Conservation (phyloP, 2,329 filamentous ascomycete species). For the Rhinocladiella similis region DNA sequence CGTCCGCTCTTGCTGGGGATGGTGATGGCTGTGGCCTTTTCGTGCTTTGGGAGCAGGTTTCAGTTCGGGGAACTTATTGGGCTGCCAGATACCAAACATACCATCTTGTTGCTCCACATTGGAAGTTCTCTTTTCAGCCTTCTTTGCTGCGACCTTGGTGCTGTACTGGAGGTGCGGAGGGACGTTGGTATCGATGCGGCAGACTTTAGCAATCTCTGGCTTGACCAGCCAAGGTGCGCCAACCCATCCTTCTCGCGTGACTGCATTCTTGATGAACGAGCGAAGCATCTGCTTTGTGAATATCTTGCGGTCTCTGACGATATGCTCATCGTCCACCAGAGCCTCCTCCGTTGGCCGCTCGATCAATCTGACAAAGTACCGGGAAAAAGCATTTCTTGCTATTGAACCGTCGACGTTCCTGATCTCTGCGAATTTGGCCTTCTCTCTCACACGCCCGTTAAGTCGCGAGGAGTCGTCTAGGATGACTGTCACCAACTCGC, state of each 20-base stretch:
- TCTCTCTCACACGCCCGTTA: slow-evolving; percentile 78
- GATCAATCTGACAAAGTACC: slow-evolving; percentile 77
- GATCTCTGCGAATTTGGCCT: slow-evolving; percentile 69
- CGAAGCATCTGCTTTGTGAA: slow-evolving; percentile 94
- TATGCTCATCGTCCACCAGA: slow-evolving; percentile 76
- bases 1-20: slow-evolving; percentile 13
- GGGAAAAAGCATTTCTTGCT: slow-evolving; percentile 66
- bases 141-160: slow-evolving; percentile 74
- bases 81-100: slow-evolving; percentile 52
- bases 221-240: slow-evolving; percentile 98
- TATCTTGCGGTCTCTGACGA: slow-evolving; percentile 82
- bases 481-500: slow-evolving; percentile 76
- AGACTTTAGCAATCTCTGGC: slow-evolving; percentile 75
- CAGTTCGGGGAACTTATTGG: slow-evolving; percentile 65
- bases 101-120: slow-evolving; percentile 56
- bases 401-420: slow-evolving; percentile 66
- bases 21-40: slow-evolving; percentile 20
- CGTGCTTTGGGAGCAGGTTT: slow-evolving; percentile 70
- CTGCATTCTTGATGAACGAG: slow-evolving; percentile 91
- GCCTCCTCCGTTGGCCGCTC: slow-evolving; percentile 72
- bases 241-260: slow-evolving; percentile 88
- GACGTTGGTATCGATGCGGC: slow-evolving; percentile 83
- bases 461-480: slow-evolving; percentile 63
- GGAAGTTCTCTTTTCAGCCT: slow-evolving; percentile 67
- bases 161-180: slow-evolving; percentile 81